Base-by-base conservation (phyloP, 768 basidiomycete species). In the Clathrus columnatus region DNA sequence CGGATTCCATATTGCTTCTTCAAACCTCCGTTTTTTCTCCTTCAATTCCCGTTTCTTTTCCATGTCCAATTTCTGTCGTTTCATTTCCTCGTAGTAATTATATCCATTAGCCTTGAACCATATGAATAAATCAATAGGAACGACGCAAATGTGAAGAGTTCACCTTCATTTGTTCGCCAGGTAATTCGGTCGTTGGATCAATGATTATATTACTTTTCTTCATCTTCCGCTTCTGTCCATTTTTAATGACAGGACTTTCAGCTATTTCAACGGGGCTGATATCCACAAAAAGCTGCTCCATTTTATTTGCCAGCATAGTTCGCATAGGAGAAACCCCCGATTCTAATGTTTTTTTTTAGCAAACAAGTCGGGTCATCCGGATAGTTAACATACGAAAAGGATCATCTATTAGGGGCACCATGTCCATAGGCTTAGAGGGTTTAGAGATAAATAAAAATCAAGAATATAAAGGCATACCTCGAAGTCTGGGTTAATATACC, bases 111-210 rank as follows among this genome's bases (percentile, higher is more conserved):
- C 50, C 53, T 32, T 44, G 2, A 41, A 57, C 7, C 17, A 49
- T 48, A 29, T 28, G 7, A 47, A 26, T 30, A 5, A 21, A 17
- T 1, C 4, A 16, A 8, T 7, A 47, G 6, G 7, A 49, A 16
- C 4, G 28, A 16, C 24, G 24, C 20, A 48, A 46, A 46, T 18
- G 43, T 41, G 21, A 32, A 44, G 17, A 24, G 24, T 65, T 58
- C 55, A 81, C 90, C 73, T 84, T 85, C 44, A 92, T 72, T 68
- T 92, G 87, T 3, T 87, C 84, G 57, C 91, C 87, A 4, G 88
- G 87, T 32, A 92, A 69, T 64, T 92, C 90, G 5, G 82, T 92
- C 57, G 87, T 76, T 4, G 75, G 69, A 65, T 92, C 90, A 6
- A 91, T 66, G 3, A 87, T 69, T 42, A 83, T 75, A 8, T 73